phyloP scores from a whole-genome alignment of 164 flowering plant species.

The Saururus chinensis region DNA sequence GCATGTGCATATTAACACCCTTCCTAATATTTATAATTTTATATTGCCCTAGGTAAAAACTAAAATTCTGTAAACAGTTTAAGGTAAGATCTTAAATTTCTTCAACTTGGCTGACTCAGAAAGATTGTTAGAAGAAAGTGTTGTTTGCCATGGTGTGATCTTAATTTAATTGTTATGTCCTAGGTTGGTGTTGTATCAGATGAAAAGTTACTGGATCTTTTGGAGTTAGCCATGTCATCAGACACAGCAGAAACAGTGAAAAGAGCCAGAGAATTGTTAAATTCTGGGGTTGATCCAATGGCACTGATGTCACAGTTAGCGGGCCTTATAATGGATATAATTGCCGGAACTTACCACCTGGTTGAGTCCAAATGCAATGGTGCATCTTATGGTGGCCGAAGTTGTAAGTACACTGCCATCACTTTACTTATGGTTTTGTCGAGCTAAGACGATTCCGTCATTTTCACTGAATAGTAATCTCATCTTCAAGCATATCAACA shows the following conservation, averaged over 20 bases:
- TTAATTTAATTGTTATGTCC: not conserved
- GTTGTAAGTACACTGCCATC: conserved; percentile 41
- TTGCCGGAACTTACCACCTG: conserved; percentile 71
- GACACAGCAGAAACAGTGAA: conserved; percentile 90
- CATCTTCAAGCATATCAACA: not conserved
- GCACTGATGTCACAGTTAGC: conserved; percentile 94
- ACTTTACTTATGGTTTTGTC: not conserved
- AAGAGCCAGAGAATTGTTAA: conserved; percentile 85
- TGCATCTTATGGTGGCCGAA: conserved; percentile 41
- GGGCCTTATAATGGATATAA: conserved; percentile 92
- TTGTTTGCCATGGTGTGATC: not conserved
- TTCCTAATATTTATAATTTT: too few species aligned
- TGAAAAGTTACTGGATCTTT: conserved; percentile 79
- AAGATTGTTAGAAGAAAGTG: not conserved
- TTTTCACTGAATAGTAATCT: not conserved
- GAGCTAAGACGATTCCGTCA: too few species aligned
- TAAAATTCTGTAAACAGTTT: too few species aligned
- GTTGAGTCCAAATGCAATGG: conserved; percentile 32
- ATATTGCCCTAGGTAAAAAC: conserved; percentile 25
- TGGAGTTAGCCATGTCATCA: conserved; percentile 93
- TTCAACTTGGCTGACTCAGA: too few species aligned
- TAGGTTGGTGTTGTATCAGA: conserved; percentile 94
- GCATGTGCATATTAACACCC: too few species aligned
- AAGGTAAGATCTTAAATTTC: too few species aligned
- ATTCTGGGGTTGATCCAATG: conserved; percentile 87